phyloP scores from a whole-genome alignment of 345 rosid genomes.

The Eutrema japonicum region DNA sequence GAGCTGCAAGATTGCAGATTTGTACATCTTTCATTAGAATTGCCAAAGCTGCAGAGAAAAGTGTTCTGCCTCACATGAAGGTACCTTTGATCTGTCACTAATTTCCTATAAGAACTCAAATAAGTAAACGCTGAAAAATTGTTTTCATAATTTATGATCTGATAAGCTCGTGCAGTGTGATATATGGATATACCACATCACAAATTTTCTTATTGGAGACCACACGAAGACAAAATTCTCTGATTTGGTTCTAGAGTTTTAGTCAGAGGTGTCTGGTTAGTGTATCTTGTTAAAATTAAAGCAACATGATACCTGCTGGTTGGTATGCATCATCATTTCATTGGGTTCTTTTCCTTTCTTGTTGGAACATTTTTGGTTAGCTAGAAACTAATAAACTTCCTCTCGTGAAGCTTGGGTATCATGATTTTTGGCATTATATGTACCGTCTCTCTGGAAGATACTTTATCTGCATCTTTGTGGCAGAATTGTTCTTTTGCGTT shows the following conservation, averaged over 20 bases:
- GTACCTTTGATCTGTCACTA: constrained; percentile 43
- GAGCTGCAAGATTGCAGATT: constrained; percentile 88
- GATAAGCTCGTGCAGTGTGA: constrained; percentile 10
- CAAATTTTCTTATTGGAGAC: constrained; percentile 20
- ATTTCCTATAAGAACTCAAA: constrained; percentile 5
- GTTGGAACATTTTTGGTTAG: neutral
- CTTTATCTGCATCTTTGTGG: constrained; percentile 1
- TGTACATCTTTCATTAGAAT: constrained; percentile 87
- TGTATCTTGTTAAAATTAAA: constrained; percentile 20
- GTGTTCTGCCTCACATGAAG: constrained; percentile 97
- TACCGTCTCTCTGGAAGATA: neutral
- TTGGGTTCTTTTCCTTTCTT: neutral
- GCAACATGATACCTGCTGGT: constrained; percentile 22
- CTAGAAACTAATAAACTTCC: neutral
- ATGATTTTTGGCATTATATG: neutral
- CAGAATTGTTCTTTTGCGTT: neutral
- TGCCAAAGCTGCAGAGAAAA: constrained; percentile 85
- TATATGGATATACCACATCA: constrained; percentile 6
- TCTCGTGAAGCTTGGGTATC: constrained; percentile 4
- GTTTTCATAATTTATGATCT: neutral
- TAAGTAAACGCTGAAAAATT: constrained; percentile 8
- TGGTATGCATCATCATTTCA: constrained; percentile 11
- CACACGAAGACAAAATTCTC: neutral
- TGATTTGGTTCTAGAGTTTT: constrained; percentile 3
- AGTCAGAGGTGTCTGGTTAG: constrained; percentile 17